A percentile compares a stretch with the other conserved stretches of the same genome.
phyloP scores from a whole-genome alignment of 2,329 filamentous ascomycete genomes.

The Zasmidium citrigriseum region DNA sequence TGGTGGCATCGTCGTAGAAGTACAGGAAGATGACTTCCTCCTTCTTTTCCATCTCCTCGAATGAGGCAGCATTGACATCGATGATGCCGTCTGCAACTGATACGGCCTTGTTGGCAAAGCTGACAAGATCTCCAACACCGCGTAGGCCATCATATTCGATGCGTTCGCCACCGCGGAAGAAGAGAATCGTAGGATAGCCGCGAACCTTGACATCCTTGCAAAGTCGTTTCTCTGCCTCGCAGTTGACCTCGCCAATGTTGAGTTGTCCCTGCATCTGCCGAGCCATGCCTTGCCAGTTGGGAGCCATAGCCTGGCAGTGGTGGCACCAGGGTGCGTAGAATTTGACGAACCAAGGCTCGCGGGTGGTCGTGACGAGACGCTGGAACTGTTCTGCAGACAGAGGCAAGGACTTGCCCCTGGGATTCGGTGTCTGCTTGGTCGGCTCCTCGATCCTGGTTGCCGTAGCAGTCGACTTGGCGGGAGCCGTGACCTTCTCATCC shows the following conservation, averaged over 20 bases:
- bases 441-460: slow-evolving; percentile 47
- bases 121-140: slow-evolving; percentile 85
- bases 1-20: slow-evolving; percentile 96
- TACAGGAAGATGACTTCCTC: slow-evolving; percentile 97
- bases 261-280: slow-evolving; percentile 88
- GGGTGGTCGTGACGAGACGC: slow-evolving; percentile 77
- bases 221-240: slow-evolving; percentile 79
- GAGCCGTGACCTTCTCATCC: slow-evolving; percentile 31
- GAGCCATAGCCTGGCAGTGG: slow-evolving; percentile 90
- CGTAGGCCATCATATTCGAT: slow-evolving; percentile 92
- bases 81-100: slow-evolving; percentile 74
- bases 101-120: slow-evolving; percentile 83
- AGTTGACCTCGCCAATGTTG: slow-evolving; percentile 95
- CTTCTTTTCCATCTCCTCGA: slow-evolving; percentile 83
- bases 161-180: slow-evolving; percentile 88
- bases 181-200: slow-evolving; percentile 85
- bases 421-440: slow-evolving; percentile 66
- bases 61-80: slow-evolving; percentile 74
- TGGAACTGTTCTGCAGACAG: slow-evolving; percentile 86
- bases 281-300: slow-evolving; percentile 85
- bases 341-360: slow-evolving; percentile 97
- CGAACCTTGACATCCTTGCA: slow-evolving; percentile 85
- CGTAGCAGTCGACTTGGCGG: slow-evolving; percentile 48
- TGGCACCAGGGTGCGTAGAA: slow-evolving; percentile 98
- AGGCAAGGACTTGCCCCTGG: slow-evolving; percentile 70